Base-by-base conservation (phyloP, 345 rosid genomes). In the Murraya paniculata region DNA sequence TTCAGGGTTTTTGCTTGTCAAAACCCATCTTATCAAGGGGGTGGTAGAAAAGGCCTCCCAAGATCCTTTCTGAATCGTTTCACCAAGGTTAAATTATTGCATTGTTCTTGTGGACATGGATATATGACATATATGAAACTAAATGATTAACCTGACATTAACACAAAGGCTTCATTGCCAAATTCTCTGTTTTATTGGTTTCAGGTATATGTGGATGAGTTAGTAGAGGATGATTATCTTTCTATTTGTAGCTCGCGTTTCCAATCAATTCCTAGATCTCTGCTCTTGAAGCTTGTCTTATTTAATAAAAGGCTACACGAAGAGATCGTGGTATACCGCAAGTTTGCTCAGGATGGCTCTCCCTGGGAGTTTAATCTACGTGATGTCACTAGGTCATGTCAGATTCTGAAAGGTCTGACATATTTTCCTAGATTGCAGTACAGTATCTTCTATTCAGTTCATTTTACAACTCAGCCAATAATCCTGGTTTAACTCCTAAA, bases 291-390 rank as follows among this genome's bases (percentile, higher is more conserved):
- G 85, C 80, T 95, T 79, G 89, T 95, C 70, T 72, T 79, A 28
- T 93, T 95, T 72, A 95, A 95, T 84, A 91, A 91, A 80, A 87
- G 88, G 67, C 71, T 95, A 75, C 90, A 88, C 78, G 97, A 95
- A 84, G 97, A 92, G 36, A 92, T 91, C 7, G 91, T 93, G 97
- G 55, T 90, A 72, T 19, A 85, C 80, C 87, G 68, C 75, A 93
- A 90, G 77, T 95, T 93, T 71, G 99, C 86, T 67, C 97, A 91
- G 35, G 89, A 88, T 89, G 99, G 99, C 72, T 89, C 97, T 30
- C 99, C 99, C 27, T 95, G 99, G 99, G 99, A 95, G 86, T 95
- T 95, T 81, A 95, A 95, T 85, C 84, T 95, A 84, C 98, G 98
- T 57, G 99, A 95, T 82, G 94, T 95, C 76, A 87, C 88, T 55